A percentile compares a stretch with the other conserved stretches of the same genome.
Conservation (phyloP, 169 alveolate species). For the Plasmodium gallinaceum region DNA sequence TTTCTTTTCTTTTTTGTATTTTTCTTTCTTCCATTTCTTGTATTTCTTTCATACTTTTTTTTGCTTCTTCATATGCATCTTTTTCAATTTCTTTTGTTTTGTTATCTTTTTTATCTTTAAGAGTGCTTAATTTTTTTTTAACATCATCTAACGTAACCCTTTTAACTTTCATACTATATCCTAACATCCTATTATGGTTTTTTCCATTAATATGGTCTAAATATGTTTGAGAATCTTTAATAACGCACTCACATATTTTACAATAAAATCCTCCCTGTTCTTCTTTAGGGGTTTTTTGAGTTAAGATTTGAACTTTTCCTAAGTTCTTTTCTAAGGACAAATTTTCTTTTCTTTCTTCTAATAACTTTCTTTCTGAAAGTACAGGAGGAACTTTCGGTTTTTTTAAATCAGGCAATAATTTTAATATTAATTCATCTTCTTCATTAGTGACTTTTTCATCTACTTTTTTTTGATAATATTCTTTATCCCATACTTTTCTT, state of each 20-base stretch:
- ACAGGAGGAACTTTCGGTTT: conserved; percentile 72
- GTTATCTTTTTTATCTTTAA: conserved; percentile 79
- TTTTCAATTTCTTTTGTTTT: conserved; percentile 35
- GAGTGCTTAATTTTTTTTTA: conserved; percentile 83
- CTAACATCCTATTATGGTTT: conserved; percentile 92
- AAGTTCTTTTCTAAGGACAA: conserved; percentile 86
- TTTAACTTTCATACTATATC: conserved; percentile 95
- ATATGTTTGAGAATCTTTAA: conserved; percentile 92
- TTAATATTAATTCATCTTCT: conserved; percentile 80
- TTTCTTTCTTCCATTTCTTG: conserved; percentile 43
- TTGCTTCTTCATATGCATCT: conserved; percentile 45
- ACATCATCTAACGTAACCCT: conserved; percentile 89
- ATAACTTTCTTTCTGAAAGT: conserved; percentile 85
- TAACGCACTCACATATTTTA: conserved; percentile 89
- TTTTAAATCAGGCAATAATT: conserved; percentile 79
- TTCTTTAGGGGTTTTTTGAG: conserved; percentile 87
- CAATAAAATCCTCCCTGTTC: conserved; percentile 92
- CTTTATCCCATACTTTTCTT: conserved; percentile 87
- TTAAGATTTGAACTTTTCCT: conserved; percentile 86
- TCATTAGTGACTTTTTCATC: conserved; percentile 78
- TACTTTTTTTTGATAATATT: conserved; percentile 79
- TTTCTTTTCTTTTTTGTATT: conserved; percentile 59
- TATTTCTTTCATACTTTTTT: conserved; percentile 23
- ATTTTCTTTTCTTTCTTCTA: conserved; percentile 84
- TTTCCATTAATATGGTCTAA: conserved; percentile 95